Evolutionary conservation across 768 basidiomycete genomes (phyloP), one percentile per base, ranked within the genome.

Genomic region (Amanita subjunquillea): DNA sequence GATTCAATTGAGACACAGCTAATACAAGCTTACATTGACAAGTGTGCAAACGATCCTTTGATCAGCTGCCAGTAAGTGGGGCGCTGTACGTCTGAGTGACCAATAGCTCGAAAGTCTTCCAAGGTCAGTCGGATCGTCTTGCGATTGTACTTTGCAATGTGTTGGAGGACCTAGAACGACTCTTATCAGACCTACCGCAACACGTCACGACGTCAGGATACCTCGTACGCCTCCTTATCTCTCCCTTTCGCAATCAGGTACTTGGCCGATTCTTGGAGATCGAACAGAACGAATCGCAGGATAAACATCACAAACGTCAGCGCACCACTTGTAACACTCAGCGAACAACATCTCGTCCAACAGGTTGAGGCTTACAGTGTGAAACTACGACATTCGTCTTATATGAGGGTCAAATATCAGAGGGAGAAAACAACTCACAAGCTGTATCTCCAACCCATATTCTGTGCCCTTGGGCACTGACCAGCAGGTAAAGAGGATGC

Each of bases 381-480:
- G 57, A 67, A 69, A 45, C 73, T 74, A 54, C 27, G 44, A 44
- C n/a, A 22, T 4, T 29, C 43, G 17, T 46, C 42, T 32, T 32
- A 34, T 8, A 6, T 6, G 22, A 22, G 23, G 22, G 9, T 10
- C 15, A 29, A 50, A 41, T 38, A 27, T 12, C 8, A 3, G 4
- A 20, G 8, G 6, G 4, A 20, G 17, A 2, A 17, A 32, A 43
- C 37, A 37, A 66, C 67, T 59, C 63, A 78, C 70, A 76, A 63
- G 22, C 72, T 71, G 59, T 80, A 81, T 62, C 80, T 68, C 80
- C 80, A 83, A 8, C 81, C 81, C 72, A 76, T 78, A 56, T 82
- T 83, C 54, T 71, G 63, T 0, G 63, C 66, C 51, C 70, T 72
- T 2, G 67, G 60, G 56, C 80, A 83, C 56, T 76, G 64, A 1